A percentile compares a stretch with the other conserved stretches of the same genome.
phyloP scores from a whole-genome alignment of 345 rosid species.

The Gossypium turneri region DNA sequence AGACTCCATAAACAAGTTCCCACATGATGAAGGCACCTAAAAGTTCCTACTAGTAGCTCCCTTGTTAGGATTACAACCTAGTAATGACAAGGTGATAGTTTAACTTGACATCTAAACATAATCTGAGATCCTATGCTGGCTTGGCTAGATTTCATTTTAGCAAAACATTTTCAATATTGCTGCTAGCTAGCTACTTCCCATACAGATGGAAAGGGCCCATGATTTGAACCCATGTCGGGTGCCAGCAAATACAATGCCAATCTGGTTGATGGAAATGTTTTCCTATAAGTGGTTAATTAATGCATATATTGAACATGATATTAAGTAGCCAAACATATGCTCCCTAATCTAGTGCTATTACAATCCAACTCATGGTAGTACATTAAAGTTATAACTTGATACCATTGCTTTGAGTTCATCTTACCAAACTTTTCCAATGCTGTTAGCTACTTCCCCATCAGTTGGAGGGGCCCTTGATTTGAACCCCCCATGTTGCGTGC shows the following conservation, averaged over 20 bases:
- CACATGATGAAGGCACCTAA: neutral
- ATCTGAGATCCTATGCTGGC: neutral
- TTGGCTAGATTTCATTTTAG: neutral
- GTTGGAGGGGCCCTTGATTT: conserved; percentile 7
- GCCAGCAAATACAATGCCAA: neutral
- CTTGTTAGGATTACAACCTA: neutral
- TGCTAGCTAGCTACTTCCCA: neutral
- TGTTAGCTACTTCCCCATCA: neutral
- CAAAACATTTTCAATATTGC: neutral
- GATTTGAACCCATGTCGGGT: neutral
- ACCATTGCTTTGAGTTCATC: neutral
- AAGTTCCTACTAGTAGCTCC: neutral
- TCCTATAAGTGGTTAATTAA: neutral
- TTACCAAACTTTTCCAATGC: neutral
- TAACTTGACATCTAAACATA: neutral
- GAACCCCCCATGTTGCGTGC: neutral
- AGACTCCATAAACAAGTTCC: neutral
- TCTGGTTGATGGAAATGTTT: neutral
- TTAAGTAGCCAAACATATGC: neutral
- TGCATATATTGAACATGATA: neutral
- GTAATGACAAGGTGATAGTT: neutral
- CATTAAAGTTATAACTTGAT: neutral
- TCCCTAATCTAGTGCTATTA: neutral
- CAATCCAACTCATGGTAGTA: neutral
- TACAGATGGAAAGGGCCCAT: neutral